Percentiles rank a stretch among this genome's conserved stretches.
Conservation (phyloP, 805 yeast species). For the Candida silvicultrix region DNA sequence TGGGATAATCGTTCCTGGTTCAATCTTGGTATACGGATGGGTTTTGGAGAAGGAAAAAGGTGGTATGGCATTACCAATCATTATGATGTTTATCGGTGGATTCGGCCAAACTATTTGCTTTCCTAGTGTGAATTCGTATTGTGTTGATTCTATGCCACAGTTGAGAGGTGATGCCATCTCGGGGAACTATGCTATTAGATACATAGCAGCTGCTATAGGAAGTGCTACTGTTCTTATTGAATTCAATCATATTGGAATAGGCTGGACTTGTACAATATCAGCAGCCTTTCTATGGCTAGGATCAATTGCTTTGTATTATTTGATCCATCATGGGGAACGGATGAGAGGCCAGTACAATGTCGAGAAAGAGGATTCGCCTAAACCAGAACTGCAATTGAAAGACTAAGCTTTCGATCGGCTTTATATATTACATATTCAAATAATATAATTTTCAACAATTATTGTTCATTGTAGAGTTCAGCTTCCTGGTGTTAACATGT, state of each 20-base stretch:
- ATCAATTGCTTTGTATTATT: conserved; percentile 23
- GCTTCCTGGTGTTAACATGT: no score
- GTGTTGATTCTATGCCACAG: conserved; percentile 52
- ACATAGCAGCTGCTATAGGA: conserved; percentile 44
- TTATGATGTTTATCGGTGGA: conserved; percentile 42
- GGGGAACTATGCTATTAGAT: conserved; percentile 45
- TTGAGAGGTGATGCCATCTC: conserved; percentile 51
- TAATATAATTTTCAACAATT: no score
- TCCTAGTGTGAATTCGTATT: conserved; percentile 49
- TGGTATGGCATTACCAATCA: conserved; percentile 49
- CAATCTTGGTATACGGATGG: conserved; percentile 51
- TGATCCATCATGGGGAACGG: conserved; percentile 34
- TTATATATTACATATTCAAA: no score
- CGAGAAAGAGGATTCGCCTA: not conserved
- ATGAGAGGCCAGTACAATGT: conserved; percentile 19
- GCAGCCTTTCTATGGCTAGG: conserved; percentile 38
- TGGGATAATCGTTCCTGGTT: conserved; percentile 39
- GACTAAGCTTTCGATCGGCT: no score
- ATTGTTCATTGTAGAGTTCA: no score
- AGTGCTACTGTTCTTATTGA: conserved; percentile 43
- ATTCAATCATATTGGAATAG: conserved; percentile 44
- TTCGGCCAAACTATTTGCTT: conserved; percentile 45
- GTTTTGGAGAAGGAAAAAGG: conserved; percentile 40
- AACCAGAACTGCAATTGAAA: not conserved
- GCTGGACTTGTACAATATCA: conserved; percentile 48